Percentiles rank a stretch among this genome's conserved stretches.
Conservation (phyloP, 169 alveolate genomes). For the Plasmodium fragile region DNA sequence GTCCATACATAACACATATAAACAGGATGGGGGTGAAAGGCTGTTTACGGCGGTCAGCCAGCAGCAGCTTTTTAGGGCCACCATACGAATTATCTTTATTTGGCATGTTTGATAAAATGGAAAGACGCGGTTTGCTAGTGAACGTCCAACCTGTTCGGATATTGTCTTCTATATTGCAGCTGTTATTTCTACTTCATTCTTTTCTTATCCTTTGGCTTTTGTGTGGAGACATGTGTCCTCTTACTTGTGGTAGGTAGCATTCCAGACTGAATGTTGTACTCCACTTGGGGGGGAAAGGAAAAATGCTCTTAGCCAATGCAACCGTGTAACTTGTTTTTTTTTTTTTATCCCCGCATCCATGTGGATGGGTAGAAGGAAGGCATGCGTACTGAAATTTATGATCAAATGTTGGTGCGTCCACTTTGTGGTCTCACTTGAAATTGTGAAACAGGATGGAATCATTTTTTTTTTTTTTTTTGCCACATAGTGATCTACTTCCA, state of each 20-base stretch:
- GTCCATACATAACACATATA: background rate
- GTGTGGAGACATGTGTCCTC: background rate
- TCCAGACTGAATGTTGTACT: background rate
- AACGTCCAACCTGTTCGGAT: background rate
- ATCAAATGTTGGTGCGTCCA: background rate
- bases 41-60: background rate
- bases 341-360: background rate
- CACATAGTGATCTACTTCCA: background rate
- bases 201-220: background rate
- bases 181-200: background rate
- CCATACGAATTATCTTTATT: background rate
- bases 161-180: background rate
- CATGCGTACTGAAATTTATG: background rate
- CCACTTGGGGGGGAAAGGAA: background rate
- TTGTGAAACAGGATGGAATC: background rate
- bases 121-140: background rate
- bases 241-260: background rate
- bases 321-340: background rate
- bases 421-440: background rate
- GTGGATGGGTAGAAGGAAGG: background rate
- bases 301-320: background rate
- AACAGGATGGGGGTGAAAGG: background rate
- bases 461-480: background rate
- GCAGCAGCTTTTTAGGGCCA: background rate
- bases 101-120: background rate